phyloP scores from a whole-genome alignment of 202 grass and related monocot genomes.

The Panicum hallii region DNA sequence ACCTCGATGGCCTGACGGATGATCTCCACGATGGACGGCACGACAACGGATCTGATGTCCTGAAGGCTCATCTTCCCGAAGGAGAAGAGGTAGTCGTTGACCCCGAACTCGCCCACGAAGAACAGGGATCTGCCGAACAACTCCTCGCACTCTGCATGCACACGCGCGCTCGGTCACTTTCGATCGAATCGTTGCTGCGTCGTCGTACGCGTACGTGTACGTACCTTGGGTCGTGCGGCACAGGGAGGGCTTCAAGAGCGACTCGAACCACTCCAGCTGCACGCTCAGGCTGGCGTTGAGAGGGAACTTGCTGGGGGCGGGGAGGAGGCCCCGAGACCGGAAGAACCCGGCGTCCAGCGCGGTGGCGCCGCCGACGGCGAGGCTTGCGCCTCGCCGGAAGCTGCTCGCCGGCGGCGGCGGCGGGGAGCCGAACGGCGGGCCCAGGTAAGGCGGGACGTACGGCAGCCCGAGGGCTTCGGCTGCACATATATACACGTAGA shows the following conservation, averaged over 20 bases:
- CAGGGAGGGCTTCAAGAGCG: background rate
- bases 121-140: constrained; percentile 61
- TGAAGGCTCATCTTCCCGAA: constrained; percentile 10
- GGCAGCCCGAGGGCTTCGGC: constrained; percentile 63
- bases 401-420: background rate
- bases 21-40: background rate
- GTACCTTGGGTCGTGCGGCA: background rate
- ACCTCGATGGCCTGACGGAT: constrained; percentile 53
- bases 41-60: constrained; percentile 38
- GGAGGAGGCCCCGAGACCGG: background rate
- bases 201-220: too few species aligned
- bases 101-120: constrained; percentile 64
- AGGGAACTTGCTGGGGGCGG: constrained; percentile 3
- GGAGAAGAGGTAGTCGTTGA: constrained; percentile 69
- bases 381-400: constrained; percentile 63
- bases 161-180: background rate
- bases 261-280: constrained; percentile 34
- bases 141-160: constrained; percentile 48
- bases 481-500: background rate
- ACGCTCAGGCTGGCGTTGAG: constrained; percentile 26
- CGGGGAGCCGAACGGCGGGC: constrained; percentile 23
- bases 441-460: constrained; percentile 50
- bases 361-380: constrained; percentile 66
- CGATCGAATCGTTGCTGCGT: too few species aligned
- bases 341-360: constrained; percentile 59